phyloP scores from a whole-genome alignment of 202 grass and related monocot species.

The Bolboschoenoplectus hybrid region DNA sequence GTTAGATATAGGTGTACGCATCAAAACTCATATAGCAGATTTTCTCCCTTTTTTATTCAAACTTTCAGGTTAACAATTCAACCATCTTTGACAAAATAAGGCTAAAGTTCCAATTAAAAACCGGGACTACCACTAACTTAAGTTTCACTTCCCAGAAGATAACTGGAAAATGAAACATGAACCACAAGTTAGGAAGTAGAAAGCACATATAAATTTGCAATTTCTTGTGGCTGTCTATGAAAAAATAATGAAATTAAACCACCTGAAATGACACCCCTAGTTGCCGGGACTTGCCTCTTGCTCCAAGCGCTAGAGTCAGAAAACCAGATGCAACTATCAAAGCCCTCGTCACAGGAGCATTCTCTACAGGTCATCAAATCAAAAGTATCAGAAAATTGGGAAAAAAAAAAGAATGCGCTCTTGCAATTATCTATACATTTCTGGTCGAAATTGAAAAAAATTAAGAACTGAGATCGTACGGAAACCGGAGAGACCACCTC shows the following conservation, averaged over 20 bases:
- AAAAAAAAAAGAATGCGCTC: slow-evolving; percentile 7
- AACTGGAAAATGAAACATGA: not conserved
- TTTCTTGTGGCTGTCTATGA: not conserved
- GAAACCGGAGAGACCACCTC: slow-evolving; percentile 92
- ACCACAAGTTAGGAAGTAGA: not conserved
- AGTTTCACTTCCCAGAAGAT: not conserved
- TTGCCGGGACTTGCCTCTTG: slow-evolving; percentile 48
- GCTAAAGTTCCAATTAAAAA: not conserved
- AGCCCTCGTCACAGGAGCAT: slow-evolving; percentile 82
- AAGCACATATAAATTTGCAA: not conserved
- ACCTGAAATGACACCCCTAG: slow-evolving; percentile 75
- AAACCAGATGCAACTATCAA: slow-evolving; percentile 65
- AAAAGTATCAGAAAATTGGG: not conserved
- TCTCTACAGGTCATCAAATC: slow-evolving; percentile 59
- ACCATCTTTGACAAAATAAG: not conserved
- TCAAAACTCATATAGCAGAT: not conserved
- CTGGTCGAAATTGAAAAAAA: not conserved
- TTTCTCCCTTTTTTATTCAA: not conserved
- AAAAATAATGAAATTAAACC: not conserved
- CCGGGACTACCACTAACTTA: not conserved
- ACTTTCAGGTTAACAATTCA: not conserved
- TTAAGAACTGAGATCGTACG: slow-evolving; percentile 43
- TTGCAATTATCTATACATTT: slow-evolving; percentile 16
- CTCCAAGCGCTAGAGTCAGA: slow-evolving; percentile 62
- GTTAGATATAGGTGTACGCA: not conserved